A percentile compares a stretch with the other conserved stretches of the same genome.
phyloP scores from a whole-genome alignment of 2,329 filamentous ascomycete genomes.

The Scorias spongiosa region DNA sequence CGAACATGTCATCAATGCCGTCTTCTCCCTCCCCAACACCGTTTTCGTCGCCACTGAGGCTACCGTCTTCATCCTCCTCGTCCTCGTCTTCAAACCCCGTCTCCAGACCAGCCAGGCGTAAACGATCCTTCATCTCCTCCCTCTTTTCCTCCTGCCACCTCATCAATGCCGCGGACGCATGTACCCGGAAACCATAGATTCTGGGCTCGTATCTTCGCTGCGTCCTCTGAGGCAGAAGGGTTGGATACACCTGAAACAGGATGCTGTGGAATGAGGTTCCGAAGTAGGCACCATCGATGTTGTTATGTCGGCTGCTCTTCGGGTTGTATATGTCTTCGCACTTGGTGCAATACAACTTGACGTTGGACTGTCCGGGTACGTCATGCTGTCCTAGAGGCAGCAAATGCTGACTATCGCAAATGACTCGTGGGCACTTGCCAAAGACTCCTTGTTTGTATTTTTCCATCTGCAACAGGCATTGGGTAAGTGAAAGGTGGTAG shows the following conservation, averaged over 20 bases:
- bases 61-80: constrained; percentile 43
- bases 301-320: constrained; percentile 87
- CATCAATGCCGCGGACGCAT: constrained; percentile 72
- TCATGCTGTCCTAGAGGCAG: constrained; percentile 92
- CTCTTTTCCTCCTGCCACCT: constrained; percentile 79
- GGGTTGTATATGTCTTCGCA: constrained; percentile 99
- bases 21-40: constrained; percentile 45
- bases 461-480: constrained; percentile 51
- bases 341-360: constrained; percentile 92
- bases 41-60: constrained; percentile 42
- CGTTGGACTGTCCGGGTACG: constrained; percentile 69
- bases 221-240: constrained; percentile 74
- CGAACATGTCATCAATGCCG: constrained; percentile 32
- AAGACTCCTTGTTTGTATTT: constrained; percentile 99
- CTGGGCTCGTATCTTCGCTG: constrained; percentile 74
- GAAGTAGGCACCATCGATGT: constrained; percentile 96
- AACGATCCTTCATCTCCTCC: constrained; percentile 65
- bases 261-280: constrained; percentile 98
- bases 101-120: constrained; percentile 55
- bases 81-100: constrained; percentile 63
- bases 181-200: constrained; percentile 91
- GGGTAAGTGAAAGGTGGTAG: background rate
- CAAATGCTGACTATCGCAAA: constrained; percentile 84
- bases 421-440: constrained; percentile 91
- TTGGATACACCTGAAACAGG: constrained; percentile 94